Percentiles rank a stretch among this genome's conserved stretches.
Evolutionary conservation across 1,284 basidiomycete species (phyloP).

Genomic region (Heterobasidion irregulare): DNA sequence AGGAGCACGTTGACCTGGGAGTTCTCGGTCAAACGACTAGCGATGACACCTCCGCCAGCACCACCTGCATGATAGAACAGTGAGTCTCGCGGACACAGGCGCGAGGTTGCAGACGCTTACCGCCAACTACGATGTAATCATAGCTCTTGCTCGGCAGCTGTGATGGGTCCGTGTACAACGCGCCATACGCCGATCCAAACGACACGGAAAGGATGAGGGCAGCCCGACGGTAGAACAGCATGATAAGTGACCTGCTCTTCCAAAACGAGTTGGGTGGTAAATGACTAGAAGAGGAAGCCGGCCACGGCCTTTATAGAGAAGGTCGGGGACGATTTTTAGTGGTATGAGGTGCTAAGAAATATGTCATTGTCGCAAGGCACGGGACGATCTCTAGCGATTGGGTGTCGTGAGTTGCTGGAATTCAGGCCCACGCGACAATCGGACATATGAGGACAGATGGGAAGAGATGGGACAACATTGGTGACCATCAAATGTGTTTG

Average conservation of each 20-base stretch:
- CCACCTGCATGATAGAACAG: background rate
- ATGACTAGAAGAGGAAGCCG: background rate
- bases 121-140: constrained; percentile 8
- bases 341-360: too few relatives aligned
- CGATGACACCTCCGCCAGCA: constrained; percentile 4
- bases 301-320: too few relatives aligned
- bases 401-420: background rate
- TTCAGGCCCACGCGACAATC: background rate
- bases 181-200: background rate
- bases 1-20: constrained; percentile 5
- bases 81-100: background rate
- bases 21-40: constrained; percentile 2
- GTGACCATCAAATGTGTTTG: too few relatives aligned
- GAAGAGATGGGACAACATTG: too few relatives aligned
- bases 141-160: constrained; percentile 1
- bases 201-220: background rate
- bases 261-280: background rate
- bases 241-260: background rate
- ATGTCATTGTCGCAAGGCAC: background rate
- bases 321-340: too few relatives aligned
- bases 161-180: background rate
- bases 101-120: background rate
- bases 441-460: background rate
- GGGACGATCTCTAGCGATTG: background rate
- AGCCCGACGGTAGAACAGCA: background rate